Conservation (phyloP, 495 filamentous ascomycete species). For the Achaetomiella virescens region DNA sequence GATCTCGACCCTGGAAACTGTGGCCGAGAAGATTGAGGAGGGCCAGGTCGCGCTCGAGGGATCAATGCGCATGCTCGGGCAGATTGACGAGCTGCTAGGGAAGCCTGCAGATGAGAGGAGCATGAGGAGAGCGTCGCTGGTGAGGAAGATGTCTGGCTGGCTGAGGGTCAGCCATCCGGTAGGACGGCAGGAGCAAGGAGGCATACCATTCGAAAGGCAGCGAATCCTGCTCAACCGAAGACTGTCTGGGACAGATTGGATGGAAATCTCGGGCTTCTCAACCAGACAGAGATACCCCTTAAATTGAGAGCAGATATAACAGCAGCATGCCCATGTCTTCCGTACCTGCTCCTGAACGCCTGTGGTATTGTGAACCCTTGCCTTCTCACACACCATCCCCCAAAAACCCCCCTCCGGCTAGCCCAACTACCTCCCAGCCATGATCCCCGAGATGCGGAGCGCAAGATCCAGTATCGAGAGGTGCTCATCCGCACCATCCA, state of each 20-base stretch:
- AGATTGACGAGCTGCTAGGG: conserved; percentile 35
- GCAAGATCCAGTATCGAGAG: conserved; percentile 80
- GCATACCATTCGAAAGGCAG: conserved; percentile 22
- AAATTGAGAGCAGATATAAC: neutral
- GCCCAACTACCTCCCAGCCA: conserved; percentile 43
- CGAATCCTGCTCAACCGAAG: conserved; percentile 20
- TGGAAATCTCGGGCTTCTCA: conserved; percentile 40
- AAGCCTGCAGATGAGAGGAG: neutral
- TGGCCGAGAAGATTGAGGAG: conserved; percentile 43
- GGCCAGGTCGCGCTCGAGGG: conserved; percentile 40
- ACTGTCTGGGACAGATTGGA: conserved; percentile 41
- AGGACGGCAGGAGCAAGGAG: conserved; percentile 20
- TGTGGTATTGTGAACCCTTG: conserved; percentile 3
- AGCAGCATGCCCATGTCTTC: neutral
- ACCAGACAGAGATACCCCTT: conserved; percentile 15
- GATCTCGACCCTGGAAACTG: conserved; percentile 41
- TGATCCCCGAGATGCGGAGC: conserved; percentile 69
- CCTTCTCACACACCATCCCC: neutral
- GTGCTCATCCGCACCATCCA: conserved; percentile 98
- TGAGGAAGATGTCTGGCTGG: conserved; percentile 33
- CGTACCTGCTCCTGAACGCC: conserved; percentile 14
- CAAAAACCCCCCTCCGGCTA: neutral
- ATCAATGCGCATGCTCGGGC: conserved; percentile 35
- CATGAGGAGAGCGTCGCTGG: conserved; percentile 13
- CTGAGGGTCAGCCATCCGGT: conserved; percentile 23